A percentile compares a stretch with the other conserved stretches of the same genome.
Evolutionary conservation across 108 stramenopile species (phyloP).

Genomic region (Pseudonitzschia pungens): DNA sequence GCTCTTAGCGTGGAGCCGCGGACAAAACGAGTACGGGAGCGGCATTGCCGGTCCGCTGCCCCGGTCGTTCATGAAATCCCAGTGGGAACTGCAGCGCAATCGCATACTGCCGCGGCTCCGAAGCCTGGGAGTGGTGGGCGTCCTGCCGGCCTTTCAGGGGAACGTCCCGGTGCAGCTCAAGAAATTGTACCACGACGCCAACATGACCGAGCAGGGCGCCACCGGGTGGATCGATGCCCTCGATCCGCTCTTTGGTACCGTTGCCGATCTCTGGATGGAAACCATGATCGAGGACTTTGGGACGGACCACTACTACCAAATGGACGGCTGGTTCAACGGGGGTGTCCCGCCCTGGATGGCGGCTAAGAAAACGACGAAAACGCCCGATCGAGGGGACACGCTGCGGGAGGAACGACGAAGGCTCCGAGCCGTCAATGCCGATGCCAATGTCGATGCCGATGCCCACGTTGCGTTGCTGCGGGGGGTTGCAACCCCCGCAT

Average conservation of each 20-base stretch:
- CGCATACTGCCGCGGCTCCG: conserved; percentile 45
- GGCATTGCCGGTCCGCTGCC: conserved; percentile 45
- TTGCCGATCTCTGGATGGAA: conserved; percentile 45
- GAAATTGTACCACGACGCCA: conserved; percentile 32
- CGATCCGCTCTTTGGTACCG: conserved; percentile 43
- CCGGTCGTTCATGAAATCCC: conserved; percentile 37
- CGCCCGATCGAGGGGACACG: background rate
- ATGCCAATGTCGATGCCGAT: background rate
- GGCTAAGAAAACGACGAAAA: background rate
- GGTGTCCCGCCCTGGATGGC: conserved; percentile 45
- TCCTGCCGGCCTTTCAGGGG: conserved; percentile 56
- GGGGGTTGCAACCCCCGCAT: no score
- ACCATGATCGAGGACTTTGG: conserved; percentile 46
- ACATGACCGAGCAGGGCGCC: conserved; percentile 43
- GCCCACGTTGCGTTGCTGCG: background rate
- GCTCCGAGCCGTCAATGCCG: background rate
- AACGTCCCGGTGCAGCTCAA: conserved; percentile 47
- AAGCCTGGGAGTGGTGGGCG: conserved; percentile 43
- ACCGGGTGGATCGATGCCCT: conserved; percentile 53
- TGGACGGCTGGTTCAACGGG: conserved; percentile 54
- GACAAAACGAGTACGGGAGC: conserved; percentile 50
- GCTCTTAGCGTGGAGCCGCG: conserved; percentile 53
- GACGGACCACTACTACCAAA: conserved; percentile 56
- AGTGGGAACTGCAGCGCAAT: conserved; percentile 38
- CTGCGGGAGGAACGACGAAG: background rate